Conservation (phyloP, 345 rosid species). For the Populus davidiana region DNA sequence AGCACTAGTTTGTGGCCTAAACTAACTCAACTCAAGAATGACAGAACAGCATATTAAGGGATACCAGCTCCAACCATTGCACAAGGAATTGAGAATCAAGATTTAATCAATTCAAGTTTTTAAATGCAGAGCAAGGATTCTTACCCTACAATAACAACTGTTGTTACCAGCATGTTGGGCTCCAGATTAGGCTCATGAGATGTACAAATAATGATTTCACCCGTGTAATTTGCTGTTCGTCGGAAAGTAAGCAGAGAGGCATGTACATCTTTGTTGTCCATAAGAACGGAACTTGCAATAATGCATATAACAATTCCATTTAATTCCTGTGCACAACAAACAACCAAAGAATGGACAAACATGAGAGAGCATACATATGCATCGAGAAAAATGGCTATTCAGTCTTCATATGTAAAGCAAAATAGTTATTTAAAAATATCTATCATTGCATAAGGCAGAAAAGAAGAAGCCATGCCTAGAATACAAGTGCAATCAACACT, state of each 20-base stretch:
- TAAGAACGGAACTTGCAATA: constrained; percentile 51
- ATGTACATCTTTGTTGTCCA: constrained; percentile 40
- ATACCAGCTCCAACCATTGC: background rate
- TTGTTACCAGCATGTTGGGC: constrained; percentile 52
- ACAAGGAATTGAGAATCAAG: background rate
- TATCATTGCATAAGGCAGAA: background rate
- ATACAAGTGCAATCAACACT: background rate
- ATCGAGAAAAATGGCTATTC: background rate
- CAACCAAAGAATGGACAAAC: constrained; percentile 3
- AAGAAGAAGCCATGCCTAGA: background rate
- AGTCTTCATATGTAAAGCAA: background rate
- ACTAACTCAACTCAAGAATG: background rate
- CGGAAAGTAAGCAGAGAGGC: constrained; percentile 59
- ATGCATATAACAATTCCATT: constrained; percentile 59
- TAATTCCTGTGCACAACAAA: constrained; percentile 43
- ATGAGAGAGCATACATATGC: background rate
- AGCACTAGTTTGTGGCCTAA: background rate
- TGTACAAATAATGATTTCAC: constrained; percentile 55
- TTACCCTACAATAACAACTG: constrained; percentile 66
- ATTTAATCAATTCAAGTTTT: background rate
- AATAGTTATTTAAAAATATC: background rate
- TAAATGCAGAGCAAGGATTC: constrained; percentile 19
- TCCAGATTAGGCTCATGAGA: constrained; percentile 68
- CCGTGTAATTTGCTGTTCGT: constrained; percentile 49
- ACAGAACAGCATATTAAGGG: constrained; percentile 1